Evolutionary conservation across 1,139 yeast genomes (phyloP), one percentile per base, ranked within the genome.

Genomic region (Geotrichum fermentans): DNA sequence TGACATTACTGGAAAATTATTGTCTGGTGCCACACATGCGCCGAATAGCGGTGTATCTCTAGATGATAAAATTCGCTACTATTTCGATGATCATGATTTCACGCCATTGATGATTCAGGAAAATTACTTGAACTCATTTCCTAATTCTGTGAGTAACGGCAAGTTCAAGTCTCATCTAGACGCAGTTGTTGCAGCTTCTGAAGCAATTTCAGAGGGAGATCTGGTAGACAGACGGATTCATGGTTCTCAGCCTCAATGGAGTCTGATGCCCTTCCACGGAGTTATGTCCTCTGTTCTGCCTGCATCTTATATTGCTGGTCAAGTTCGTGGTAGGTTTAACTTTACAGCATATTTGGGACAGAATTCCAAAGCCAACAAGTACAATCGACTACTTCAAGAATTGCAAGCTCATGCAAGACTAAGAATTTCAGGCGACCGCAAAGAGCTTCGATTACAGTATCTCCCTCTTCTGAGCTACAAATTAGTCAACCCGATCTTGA

Each of bases 61-160:
- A 55, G 85, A 83, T 64, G 96, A 89, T 56, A 87, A 89, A 63
- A 83, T 92, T 60, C 92, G 85, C 61, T 73, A 88, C 51, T 94
- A 90, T 65, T 94, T 94, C 70, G 90, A 89, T 66, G 98, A 94
- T 66, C 88, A 88, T 66, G 97, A 90, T 63, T 83, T 94, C 64
- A 81, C 95, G 0, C 98, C 98, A 2, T 73, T 92, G 55, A 92
- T 94, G 97, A 78, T 94, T 44, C 97, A 92, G 63, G 98, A 94
- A 64, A 94, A 94, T 67, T 94, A 94, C 63, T 66, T 88, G 45
- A 70, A 69, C 44, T 82, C 95, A 0, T 69, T 69, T 36, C 94
- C 95, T 2, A 52, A 63, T 6, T 52, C 54, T 14, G 43, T 48
- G 4, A 36, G 30, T 8, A 29, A 32, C 21, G 49, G 51, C 10